phyloP scores from a whole-genome alignment of 805 yeast genomes.

The Lachancea waltii region DNA sequence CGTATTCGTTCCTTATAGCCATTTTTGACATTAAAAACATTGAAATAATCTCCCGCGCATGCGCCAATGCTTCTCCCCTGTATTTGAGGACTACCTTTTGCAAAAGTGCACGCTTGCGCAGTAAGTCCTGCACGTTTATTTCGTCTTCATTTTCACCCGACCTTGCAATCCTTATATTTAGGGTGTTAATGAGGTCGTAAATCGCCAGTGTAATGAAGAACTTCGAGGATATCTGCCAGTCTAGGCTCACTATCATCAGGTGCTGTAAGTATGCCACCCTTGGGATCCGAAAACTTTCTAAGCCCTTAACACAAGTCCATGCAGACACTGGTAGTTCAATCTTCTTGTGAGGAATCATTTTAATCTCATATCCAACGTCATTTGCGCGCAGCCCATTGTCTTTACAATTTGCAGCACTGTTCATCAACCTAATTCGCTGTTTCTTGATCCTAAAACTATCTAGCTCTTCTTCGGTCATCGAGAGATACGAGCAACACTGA shows the following conservation, averaged over 20 bases:
- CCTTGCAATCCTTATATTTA: slow-evolving; percentile 6
- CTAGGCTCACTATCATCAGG: slow-evolving; percentile 3
- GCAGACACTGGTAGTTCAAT: slow-evolving; percentile 8
- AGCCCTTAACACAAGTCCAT: slow-evolving; percentile 2
- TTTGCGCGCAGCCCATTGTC: neutral
- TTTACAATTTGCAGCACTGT: neutral
- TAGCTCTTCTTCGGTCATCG: slow-evolving; percentile 1
- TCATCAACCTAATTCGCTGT: neutral
- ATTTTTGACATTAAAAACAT: slow-evolving; percentile 1
- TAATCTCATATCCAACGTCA: slow-evolving; percentile 1
- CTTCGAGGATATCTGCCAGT: slow-evolving; percentile 6
- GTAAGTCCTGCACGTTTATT: neutral
- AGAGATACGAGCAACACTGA: slow-evolving; percentile 8
- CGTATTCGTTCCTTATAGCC: neutral
- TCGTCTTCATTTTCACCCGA: neutral
- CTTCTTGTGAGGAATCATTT: slow-evolving; percentile 10
- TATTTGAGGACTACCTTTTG: neutral
- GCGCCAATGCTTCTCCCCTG: neutral
- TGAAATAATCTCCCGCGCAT: slow-evolving; percentile 2
- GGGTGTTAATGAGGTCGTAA: slow-evolving; percentile 1
- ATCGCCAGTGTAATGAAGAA: neutral
- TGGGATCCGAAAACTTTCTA: slow-evolving; percentile 1
- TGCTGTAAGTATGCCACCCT: slow-evolving; percentile 1
- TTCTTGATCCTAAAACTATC: slow-evolving; percentile 1
- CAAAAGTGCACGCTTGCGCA: neutral